Conservation (phyloP, 257 asterid genomes). For the Leonotis leonurus region DNA sequence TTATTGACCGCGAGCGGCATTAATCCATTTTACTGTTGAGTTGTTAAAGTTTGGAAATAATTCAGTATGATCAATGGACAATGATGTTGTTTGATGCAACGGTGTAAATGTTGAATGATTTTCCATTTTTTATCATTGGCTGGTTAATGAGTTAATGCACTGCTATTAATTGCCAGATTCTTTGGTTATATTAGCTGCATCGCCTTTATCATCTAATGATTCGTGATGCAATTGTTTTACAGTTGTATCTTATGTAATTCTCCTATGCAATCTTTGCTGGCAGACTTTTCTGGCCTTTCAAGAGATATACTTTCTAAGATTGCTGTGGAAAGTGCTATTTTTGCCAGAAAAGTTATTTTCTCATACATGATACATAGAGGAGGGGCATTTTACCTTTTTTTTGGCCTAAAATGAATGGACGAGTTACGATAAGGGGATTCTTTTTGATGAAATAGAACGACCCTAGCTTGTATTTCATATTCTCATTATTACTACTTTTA, state of each 20-base stretch:
- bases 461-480: background rate
- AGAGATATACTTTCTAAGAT: background rate
- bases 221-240: background rate
- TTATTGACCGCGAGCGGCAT: background rate
- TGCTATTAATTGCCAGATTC: constrained; percentile 6
- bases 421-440: background rate
- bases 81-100: background rate
- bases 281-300: background rate
- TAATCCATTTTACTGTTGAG: constrained; percentile 12
- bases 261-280: background rate
- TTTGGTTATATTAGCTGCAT: constrained; percentile 1
- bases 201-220: constrained; percentile 6
- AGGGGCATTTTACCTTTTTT: background rate
- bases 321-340: background rate
- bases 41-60: background rate
- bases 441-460: background rate
- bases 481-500: background rate
- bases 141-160: background rate
- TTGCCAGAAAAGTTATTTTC: constrained; percentile 1
- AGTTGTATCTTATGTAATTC: background rate
- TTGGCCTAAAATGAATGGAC: background rate
- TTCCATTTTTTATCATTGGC: constrained; percentile 14
- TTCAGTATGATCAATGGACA: constrained; percentile 2
- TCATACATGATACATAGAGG: background rate
- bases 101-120: background rate